Percentiles rank a stretch among this genome's conserved stretches.
These are phyloP conservation scores for Cyberlindnera maritima DNA, from an alignment of 805 yeast genomes.

Conservation along the genomic window DNA sequence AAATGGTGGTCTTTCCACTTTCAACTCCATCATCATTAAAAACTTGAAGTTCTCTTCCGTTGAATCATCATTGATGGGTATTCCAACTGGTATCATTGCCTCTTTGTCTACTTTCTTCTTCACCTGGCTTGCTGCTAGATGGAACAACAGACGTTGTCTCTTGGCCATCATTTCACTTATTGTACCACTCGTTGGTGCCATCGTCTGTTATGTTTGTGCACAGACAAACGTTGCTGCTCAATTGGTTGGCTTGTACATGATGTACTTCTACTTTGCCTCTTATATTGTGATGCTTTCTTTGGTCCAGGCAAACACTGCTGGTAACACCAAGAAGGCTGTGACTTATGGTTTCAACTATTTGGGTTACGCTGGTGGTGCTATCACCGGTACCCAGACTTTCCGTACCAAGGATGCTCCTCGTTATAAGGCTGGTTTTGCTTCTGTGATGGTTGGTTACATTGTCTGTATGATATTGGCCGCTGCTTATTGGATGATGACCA, in stretches of 20 bases:
- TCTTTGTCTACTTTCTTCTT: constrained; percentile 30
- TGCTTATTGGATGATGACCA: constrained; percentile 33
- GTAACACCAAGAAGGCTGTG: constrained; percentile 42
- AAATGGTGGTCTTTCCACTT: constrained; percentile 33
- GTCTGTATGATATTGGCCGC: constrained; percentile 37
- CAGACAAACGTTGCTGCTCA: constrained; percentile 28
- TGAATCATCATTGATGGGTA: constrained; percentile 26
- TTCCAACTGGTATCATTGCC: constrained; percentile 32
- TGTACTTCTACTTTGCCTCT: constrained; percentile 34
- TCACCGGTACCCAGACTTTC: constrained; percentile 49
- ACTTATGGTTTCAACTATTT: constrained; percentile 35
- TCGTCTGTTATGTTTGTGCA: constrained; percentile 23
- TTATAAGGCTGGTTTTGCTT: constrained; percentile 43
- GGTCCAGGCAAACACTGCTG: constrained; percentile 43
- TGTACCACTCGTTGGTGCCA: constrained; percentile 29
- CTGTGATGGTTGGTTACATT: constrained; percentile 40
- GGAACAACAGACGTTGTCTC: constrained; percentile 30
- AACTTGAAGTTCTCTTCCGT: constrained; percentile 25
- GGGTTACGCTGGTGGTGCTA: constrained; percentile 41
- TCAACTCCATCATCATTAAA: constrained; percentile 28
- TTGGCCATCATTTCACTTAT: constrained; percentile 27
- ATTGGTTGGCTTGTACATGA: constrained; percentile 28
- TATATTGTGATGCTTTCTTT: constrained; percentile 33
- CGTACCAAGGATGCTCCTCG: constrained; percentile 39
- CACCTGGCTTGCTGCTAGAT: constrained; percentile 33